Percentiles rank a stretch among this genome's conserved stretches.
These are phyloP conservation scores for Aspergillus affinis DNA, from an alignment of 495 filamentous ascomycete genomes.

Conservation along the genomic window DNA sequence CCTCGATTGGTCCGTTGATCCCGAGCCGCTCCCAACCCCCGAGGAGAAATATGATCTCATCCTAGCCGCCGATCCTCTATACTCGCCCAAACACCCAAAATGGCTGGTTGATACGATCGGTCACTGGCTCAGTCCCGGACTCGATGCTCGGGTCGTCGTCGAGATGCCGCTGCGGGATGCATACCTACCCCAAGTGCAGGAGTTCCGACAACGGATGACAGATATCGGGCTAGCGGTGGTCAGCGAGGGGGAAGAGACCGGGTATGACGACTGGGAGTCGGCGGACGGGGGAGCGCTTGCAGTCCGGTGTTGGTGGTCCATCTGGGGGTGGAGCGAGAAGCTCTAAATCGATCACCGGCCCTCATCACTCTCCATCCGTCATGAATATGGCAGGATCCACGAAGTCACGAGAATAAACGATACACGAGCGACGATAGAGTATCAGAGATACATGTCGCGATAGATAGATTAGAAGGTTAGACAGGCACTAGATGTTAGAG, in stretches of 20 bases:
- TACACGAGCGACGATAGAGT: constrained; percentile 31
- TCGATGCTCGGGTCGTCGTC: constrained; percentile 54
- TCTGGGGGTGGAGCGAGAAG: constrained; percentile 57
- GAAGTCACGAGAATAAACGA: constrained; percentile 34
- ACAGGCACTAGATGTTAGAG: background rate
- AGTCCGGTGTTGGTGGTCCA: constrained; percentile 67
- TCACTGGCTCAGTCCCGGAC: constrained; percentile 48
- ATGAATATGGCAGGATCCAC: constrained; percentile 25
- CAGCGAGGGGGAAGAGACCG: constrained; percentile 62
- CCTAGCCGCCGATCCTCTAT: constrained; percentile 71
- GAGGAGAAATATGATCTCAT: constrained; percentile 57
- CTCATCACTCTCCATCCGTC: background rate
- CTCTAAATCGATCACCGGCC: constrained; percentile 22
- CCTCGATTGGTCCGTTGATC: constrained; percentile 63
- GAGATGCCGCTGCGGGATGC: constrained; percentile 66
- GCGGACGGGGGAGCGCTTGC: constrained; percentile 46
- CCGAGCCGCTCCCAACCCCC: constrained; percentile 32
- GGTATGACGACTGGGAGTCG: constrained; percentile 69
- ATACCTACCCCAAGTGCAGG: constrained; percentile 51
- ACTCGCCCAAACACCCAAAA: constrained; percentile 63
- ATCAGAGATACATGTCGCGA: constrained; percentile 19
- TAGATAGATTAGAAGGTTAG: background rate
- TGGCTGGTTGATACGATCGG: constrained; percentile 60
- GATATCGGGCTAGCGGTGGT: constrained; percentile 51
- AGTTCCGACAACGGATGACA: constrained; percentile 56